Conservation (phyloP, 768 basidiomycete species). For the Steccherinum ochraceum region DNA sequence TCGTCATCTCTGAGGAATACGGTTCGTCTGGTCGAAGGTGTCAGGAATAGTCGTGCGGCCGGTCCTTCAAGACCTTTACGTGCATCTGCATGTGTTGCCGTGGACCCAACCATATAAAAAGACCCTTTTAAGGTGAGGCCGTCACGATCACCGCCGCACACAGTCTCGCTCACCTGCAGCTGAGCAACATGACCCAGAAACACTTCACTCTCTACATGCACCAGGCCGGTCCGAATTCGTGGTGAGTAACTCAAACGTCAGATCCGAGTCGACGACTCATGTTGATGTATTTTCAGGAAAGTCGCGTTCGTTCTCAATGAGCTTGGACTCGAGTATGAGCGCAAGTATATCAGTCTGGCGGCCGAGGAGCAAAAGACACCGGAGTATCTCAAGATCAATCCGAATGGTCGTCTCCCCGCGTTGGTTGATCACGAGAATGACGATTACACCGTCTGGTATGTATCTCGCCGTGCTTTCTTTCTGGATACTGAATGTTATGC, state of each 20-base stretch:
- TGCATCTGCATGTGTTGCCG: too few species aligned
- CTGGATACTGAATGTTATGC: too few species aligned
- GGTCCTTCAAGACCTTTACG: too few species aligned
- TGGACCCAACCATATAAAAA: too few species aligned
- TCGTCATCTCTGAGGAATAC: too few species aligned
- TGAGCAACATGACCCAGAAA: constrained; percentile 23
- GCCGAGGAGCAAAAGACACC: constrained; percentile 25
- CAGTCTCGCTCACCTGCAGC: too few species aligned
- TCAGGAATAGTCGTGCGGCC: too few species aligned
- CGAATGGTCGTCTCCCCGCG: constrained; percentile 38
- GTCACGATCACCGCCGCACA: too few species aligned
- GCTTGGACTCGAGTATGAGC: constrained; percentile 22
- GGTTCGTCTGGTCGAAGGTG: too few species aligned
- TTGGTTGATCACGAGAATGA: constrained; percentile 48
- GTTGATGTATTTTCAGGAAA: constrained; percentile 14
- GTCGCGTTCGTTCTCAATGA: constrained; percentile 20
- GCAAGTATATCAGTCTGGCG: constrained; percentile 19
- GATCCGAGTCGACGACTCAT: background rate
- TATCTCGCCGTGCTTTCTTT: background rate
- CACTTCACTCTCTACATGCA: constrained; percentile 21
- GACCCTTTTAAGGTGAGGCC: too few species aligned
- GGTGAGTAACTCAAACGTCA: constrained; percentile 5
- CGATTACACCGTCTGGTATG: constrained; percentile 49
- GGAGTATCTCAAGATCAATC: constrained; percentile 32
- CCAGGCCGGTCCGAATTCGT: constrained; percentile 14